These are phyloP conservation scores for Xylaria sp. DNA, from an alignment of 2,329 filamentous ascomycete genomes.

Conservation along the genomic window DNA sequence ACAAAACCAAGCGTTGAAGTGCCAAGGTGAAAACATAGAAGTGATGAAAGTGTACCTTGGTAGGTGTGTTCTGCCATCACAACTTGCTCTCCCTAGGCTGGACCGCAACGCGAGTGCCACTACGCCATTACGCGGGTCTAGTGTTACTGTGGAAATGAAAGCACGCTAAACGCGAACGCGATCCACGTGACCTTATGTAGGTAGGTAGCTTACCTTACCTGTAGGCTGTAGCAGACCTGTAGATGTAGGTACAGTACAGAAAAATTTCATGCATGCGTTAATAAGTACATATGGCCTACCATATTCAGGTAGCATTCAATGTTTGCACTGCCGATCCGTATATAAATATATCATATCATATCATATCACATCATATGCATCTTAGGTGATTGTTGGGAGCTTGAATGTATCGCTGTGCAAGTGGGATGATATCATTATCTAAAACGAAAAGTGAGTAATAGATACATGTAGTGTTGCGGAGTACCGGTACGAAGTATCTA, in stretches of 20 bases:
- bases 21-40: not conserved
- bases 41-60: not conserved
- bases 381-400: too few relatives aligned
- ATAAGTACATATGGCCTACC: not conserved
- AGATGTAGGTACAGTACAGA: too few relatives aligned
- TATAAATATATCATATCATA: not conserved
- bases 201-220: too few relatives aligned
- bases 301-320: not conserved
- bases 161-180: slow-evolving; percentile 16
- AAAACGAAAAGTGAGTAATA: too few relatives aligned
- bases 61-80: not conserved
- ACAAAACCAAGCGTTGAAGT: not conserved
- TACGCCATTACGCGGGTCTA: slow-evolving; percentile 3
- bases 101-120: slow-evolving; percentile 1
- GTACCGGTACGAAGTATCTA: too few relatives aligned
- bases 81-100: not conserved
- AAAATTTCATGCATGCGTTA: not conserved
- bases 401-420: too few relatives aligned
- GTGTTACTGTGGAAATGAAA: slow-evolving; percentile 11
- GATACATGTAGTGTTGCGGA: too few relatives aligned
- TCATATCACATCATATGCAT: too few relatives aligned
- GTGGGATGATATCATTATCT: too few relatives aligned
- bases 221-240: too few relatives aligned
- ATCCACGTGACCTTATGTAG: slow-evolving; percentile 25
- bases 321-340: not conserved